Base-by-base conservation (phyloP, 2,329 filamentous ascomycete species). In the Phoma sp. region DNA sequence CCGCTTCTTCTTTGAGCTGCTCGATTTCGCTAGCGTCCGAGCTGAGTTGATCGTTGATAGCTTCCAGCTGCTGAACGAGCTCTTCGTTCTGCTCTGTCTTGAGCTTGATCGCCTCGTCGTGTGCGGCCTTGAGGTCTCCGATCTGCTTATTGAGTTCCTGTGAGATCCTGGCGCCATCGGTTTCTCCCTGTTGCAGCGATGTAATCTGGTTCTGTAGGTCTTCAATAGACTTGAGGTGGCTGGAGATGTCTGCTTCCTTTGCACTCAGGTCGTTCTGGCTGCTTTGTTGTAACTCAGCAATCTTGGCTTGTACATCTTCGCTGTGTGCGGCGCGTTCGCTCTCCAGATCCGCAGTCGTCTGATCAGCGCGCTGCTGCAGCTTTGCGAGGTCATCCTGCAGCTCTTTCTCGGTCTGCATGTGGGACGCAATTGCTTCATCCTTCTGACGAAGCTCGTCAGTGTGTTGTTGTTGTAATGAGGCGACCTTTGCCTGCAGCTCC, bases 41-140 rank as follows among this genome's bases (percentile, higher is more conserved):
- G 31, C 58, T 63, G 8, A 75, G 63, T 53, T 75, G 70, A 10
- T 72, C 63, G 29, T 74, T 74, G 47, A 74, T 64, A 8, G 70
- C 70, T 45, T 74, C 67, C 27, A 74, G 39, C 33, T 74, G 71
- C 33, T 68, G 66, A 19, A 62, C 43, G 5, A 75, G 68, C 52
- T 74, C 71, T 19, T 74, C 66, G 22, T 65, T 71, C 43, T 74
- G 64, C 15, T 69, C 63, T 0, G 62, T 55, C 55, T 74, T 74
- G 51, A 68, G 43, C 48, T 64, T 61, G 35, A 75, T 54, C 1
- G 67, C 68, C 9, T 70, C 71, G 9, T 64, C 65, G 37, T 75
- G 72, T 5, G 68, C 58, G 21, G 65, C 49, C 43, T 69, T 69
- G 10, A 74, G 56, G 13, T 71, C 63, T 27, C 69, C 63, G 6